These are phyloP conservation scores for Sergeia podlipaevii DNA, from an alignment of 208 protist species.

Conservation along the genomic window DNA sequence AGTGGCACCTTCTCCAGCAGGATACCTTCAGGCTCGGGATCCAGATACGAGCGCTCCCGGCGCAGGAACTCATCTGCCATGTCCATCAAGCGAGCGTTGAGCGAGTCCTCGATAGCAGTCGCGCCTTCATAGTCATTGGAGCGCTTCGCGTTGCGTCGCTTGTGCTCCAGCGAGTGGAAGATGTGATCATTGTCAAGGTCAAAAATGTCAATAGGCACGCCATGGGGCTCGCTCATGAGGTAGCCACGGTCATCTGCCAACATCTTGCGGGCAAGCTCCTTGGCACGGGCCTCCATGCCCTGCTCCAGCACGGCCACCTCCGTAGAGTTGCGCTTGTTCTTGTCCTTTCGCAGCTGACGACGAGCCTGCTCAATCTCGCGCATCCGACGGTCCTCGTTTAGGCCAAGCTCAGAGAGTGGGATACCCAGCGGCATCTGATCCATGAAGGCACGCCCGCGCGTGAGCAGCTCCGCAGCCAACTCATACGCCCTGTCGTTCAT, in stretches of 20 bases:
- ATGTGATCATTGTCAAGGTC: slow-evolving; percentile 42
- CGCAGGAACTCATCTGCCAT: slow-evolving; percentile 57
- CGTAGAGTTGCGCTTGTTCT: slow-evolving; percentile 13
- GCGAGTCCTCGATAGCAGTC: slow-evolving; percentile 29
- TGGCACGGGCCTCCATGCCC: slow-evolving; percentile 53
- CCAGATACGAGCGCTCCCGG: slow-evolving; percentile 64
- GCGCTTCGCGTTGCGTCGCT: slow-evolving; percentile 23
- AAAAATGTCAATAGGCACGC: slow-evolving; percentile 62
- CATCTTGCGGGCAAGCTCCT: slow-evolving; percentile 49
- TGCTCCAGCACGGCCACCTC: slow-evolving; percentile 47
- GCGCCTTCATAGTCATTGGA: slow-evolving; percentile 4
- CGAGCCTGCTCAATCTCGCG: slow-evolving; percentile 61
- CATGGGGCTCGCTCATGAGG: slow-evolving; percentile 53
- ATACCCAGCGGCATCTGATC: slow-evolving; percentile 57
- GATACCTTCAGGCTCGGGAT: slow-evolving; percentile 76
- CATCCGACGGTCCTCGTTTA: slow-evolving; percentile 62
- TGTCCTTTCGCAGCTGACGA: slow-evolving; percentile 39
- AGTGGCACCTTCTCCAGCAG: slow-evolving; percentile 56
- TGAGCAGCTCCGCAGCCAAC: slow-evolving; percentile 47
- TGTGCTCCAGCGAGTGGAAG: slow-evolving; percentile 58
- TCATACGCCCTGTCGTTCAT: slow-evolving; percentile 53
- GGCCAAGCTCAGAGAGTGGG: slow-evolving; percentile 48
- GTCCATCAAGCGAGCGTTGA: slow-evolving; percentile 50
- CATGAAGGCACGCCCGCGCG: slow-evolving; percentile 67
- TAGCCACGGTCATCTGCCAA: slow-evolving; percentile 60